phyloP scores from a whole-genome alignment of 2,329 filamentous ascomycete genomes.

The Claviceps digitariae region DNA sequence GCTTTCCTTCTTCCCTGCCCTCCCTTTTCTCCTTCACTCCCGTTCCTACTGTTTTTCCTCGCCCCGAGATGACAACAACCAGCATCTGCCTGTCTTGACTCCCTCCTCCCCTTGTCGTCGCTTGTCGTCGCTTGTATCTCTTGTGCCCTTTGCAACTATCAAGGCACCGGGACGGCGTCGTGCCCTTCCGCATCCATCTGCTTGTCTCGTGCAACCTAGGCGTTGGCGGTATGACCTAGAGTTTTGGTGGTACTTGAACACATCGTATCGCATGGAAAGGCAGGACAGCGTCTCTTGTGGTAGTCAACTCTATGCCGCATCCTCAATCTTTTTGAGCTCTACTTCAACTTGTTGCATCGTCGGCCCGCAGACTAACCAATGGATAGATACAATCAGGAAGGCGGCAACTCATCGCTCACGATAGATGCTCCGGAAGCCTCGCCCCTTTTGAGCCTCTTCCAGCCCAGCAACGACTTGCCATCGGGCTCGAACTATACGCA shows the following conservation, averaged over 20 bases:
- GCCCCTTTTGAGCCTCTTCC: constrained; percentile 37
- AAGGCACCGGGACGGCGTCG: constrained; percentile 4
- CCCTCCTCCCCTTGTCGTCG: neutral
- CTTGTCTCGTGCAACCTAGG: constrained; percentile 26
- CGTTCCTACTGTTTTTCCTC: neutral
- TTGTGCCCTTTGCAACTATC: constrained; percentile 1
- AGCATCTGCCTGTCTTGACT: neutral
- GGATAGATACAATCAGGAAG: constrained; percentile 41
- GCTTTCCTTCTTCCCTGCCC: neutral
- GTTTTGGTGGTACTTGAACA: constrained; percentile 16
- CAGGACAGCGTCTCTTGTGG: constrained; percentile 23
- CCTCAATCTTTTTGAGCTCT: constrained; percentile 2
- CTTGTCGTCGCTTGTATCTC: neutral
- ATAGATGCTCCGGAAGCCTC: constrained; percentile 40
- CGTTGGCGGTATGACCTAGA: constrained; percentile 30
- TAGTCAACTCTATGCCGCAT: constrained; percentile 9
- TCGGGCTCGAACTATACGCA: constrained; percentile 34
- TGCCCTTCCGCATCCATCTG: constrained; percentile 6
- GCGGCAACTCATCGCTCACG: constrained; percentile 36
- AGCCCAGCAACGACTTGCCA: constrained; percentile 30
- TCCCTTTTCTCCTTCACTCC: neutral
- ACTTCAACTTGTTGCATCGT: constrained; percentile 6
- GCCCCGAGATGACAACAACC: neutral
- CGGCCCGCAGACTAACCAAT: constrained; percentile 6
- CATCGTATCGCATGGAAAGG: constrained; percentile 20